These are phyloP conservation scores for Trypanosoma boissoni DNA, from an alignment of 208 protist species.

Conservation along the genomic window DNA sequence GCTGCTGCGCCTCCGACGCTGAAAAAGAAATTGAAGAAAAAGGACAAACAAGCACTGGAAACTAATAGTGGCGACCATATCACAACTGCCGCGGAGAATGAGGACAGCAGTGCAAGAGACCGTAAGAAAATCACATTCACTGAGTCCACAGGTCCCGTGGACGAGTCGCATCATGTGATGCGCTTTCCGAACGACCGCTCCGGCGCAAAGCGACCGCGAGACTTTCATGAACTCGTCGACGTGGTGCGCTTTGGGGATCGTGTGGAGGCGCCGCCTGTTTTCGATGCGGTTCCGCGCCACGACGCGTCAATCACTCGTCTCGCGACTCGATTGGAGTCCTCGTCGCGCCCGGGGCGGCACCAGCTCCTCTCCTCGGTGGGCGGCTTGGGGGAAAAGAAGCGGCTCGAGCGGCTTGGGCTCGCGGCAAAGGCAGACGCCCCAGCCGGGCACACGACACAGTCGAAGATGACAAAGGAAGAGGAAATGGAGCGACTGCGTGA, in stretches of 20 bases:
- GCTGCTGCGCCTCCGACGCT: conserved; percentile 1
- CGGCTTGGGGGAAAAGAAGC: conserved; percentile 54
- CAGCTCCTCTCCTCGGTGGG: conserved; percentile 25
- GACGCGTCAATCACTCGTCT: conserved; percentile 67
- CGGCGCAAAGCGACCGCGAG: conserved; percentile 20
- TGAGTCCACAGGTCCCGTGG: conserved; percentile 1
- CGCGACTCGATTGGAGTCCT: no score
- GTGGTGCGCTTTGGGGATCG: conserved; percentile 83
- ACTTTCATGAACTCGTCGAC: conserved; percentile 86
- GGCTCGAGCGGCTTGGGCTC: conserved; percentile 62
- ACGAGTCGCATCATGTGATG: conserved; percentile 35
- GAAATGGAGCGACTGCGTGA: conserved; percentile 76
- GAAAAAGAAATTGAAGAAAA: conserved; percentile 14
- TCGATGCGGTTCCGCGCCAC: conserved; percentile 71
- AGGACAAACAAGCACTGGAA: conserved; percentile 21
- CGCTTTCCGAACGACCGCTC: conserved; percentile 40
- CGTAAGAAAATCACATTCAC: conserved; percentile 63
- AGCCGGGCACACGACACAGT: neutral
- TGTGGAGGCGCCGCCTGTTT: conserved; percentile 84
- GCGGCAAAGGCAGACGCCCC: conserved; percentile 37
- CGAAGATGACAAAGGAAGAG: conserved; percentile 39
- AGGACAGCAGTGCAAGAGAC: neutral
- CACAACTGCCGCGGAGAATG: neutral
- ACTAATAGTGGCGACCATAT: neutral
- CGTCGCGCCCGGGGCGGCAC: conserved; percentile 26